Evolutionary conservation across 1,284 basidiomycete species (phyloP), one percentile per base, ranked within the genome.

Genomic region (Cutaneotrichosporon sp.): DNA sequence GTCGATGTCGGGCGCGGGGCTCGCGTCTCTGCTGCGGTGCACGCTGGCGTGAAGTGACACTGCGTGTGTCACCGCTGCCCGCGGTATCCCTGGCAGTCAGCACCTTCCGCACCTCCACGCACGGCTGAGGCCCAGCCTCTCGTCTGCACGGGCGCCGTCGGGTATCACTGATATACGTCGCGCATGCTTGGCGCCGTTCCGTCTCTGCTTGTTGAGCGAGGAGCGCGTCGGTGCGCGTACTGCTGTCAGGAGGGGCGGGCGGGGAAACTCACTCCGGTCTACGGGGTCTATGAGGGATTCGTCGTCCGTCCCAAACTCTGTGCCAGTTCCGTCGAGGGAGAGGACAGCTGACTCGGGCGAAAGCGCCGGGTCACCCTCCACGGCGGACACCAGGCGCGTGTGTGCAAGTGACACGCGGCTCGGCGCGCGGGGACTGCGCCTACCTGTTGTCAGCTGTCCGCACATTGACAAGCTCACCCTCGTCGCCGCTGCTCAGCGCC

Each of bases 41-140:
- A 22, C 9, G 29, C 29, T 29, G 29, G 49, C 56, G 58, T 75
- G 72, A 4, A 76, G 56, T 1, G 69, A 70, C 3, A 72, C 60
- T 7, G 72, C 69, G 50, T 75, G 69, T 5, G 71, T 60, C 10
- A 78, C 76, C 4, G 71, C 64, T 3, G 75, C 69, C 51, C 71
- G 70, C 0, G 76, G 76, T 33, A 78, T 78, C 2, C 71, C 74
- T 76, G 60, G 27, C 20, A n/a, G 14, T 20, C 43, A 22, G 10
- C 43, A 45, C 14, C n/a, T 42, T 3, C 4, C 4, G 36, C 14
- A 42, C 4, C 4, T 9, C 1, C 24, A 68, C 75, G 59, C 56
- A 77, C 75, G 71, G 59, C 70, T 70, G 34, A 73, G 29, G 10
- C 75, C 75, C 24, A 72, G 67, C 24, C 65, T 56, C 24, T 31